Conservation (phyloP, 371 early-diverging fungal genomes). For the Mortierella sp. region DNA sequence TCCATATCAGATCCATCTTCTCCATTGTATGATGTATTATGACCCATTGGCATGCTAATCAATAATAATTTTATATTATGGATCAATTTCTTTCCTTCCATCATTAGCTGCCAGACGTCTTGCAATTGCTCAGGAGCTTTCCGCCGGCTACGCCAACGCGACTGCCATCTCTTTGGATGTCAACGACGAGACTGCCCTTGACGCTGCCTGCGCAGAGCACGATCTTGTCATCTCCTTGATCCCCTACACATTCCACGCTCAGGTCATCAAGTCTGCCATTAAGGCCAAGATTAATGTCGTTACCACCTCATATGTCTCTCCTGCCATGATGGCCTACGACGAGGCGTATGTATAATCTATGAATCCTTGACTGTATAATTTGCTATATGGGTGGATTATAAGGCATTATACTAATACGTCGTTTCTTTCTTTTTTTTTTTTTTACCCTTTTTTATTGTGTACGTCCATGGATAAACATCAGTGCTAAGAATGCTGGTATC, state of each 20-base stretch:
- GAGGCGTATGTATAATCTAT: conserved; percentile 67
- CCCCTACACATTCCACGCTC: conserved; percentile 89
- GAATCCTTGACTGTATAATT: not conserved
- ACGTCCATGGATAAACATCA: conserved; percentile 24
- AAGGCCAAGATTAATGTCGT: conserved; percentile 87
- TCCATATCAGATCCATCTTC: conserved; percentile 34
- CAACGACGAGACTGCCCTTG: conserved; percentile 81
- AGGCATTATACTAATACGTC: no score
- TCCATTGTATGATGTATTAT: conserved; percentile 9
- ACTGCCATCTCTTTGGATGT: conserved; percentile 88
- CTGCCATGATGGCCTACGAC: conserved; percentile 87
- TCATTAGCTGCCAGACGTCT: conserved; percentile 82
- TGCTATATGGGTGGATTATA: not conserved
- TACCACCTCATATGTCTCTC: conserved; percentile 93
- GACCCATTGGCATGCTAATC: conserved; percentile 15
- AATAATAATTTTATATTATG: no score
- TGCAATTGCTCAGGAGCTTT: conserved; percentile 82
- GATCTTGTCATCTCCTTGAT: conserved; percentile 90
- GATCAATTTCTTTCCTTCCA: not conserved
- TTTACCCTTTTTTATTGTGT: no score
- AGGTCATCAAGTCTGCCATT: conserved; percentile 88
- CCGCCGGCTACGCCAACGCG: conserved; percentile 67
- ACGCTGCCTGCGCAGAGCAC: conserved; percentile 88
- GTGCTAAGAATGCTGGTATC: conserved; percentile 84
- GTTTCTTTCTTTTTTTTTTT: not conserved